Evolutionary conservation across 371 early-diverging fungal species (phyloP).

Genomic region (Lichtheimia corymbifera): DNA sequence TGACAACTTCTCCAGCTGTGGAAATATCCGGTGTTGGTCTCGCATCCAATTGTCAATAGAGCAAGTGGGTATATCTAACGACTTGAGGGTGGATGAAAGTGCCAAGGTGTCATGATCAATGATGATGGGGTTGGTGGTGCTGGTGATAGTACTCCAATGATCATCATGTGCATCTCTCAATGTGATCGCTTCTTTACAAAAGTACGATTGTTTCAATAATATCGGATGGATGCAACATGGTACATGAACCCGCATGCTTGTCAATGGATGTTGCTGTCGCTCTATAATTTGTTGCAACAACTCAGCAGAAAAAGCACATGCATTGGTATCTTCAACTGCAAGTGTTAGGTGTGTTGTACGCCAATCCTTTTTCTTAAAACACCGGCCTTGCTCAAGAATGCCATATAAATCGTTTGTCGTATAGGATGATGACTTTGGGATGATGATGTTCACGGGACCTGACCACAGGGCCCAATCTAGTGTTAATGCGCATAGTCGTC

Average conservation of each 20-base stretch:
- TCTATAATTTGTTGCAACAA: constrained; percentile 7
- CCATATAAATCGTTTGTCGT: not conserved
- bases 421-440: not conserved
- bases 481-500: constrained; percentile 4
- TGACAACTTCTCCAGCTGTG: constrained; percentile 10
- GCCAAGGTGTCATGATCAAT: not conserved
- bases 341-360: not conserved
- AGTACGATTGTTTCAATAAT: not conserved
- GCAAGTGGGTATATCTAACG: constrained; percentile 27
- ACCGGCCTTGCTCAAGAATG: not conserved
- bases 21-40: constrained; percentile 15
- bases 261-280: constrained; percentile 8
- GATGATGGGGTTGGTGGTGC: not conserved
- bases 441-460: constrained; percentile 8
- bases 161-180: not conserved
- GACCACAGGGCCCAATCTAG: constrained; percentile 20
- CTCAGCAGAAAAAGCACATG: not conserved
- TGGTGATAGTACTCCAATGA: not conserved
- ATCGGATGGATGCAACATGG: constrained; percentile 5
- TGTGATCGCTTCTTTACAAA: not conserved
- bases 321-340: not conserved
- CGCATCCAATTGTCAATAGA: constrained; percentile 15
- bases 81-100: constrained; percentile 2
- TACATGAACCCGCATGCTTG: constrained; percentile 2
- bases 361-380: not conserved